Conservation (phyloP, 208 protist genomes). For the Lotmaria passim region DNA sequence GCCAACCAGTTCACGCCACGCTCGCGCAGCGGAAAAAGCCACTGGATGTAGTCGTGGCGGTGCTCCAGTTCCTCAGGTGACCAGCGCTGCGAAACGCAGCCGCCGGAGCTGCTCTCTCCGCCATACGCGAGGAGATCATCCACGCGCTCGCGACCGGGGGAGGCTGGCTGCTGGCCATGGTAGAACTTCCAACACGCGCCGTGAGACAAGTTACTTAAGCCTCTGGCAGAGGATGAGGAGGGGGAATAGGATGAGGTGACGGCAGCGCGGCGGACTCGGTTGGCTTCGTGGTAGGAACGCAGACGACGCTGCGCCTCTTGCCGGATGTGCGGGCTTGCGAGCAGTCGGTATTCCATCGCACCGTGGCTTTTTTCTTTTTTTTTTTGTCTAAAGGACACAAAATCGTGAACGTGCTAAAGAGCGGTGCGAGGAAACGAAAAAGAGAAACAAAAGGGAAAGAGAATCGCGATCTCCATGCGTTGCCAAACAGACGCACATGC, state of each 20-base stretch:
- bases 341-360: slow-evolving; percentile 4
- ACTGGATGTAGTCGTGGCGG: slow-evolving; percentile 81
- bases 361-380: background rate
- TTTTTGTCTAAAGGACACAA: too few species aligned
- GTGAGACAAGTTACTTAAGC: background rate
- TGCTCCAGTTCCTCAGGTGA: slow-evolving; percentile 49
- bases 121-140: slow-evolving; percentile 47
- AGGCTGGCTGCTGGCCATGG: slow-evolving; percentile 6
- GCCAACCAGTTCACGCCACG: slow-evolving; percentile 67
- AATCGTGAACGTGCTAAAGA: too few species aligned
- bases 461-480: too few species aligned
- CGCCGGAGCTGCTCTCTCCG: slow-evolving; percentile 1
- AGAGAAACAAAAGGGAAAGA: too few species aligned
- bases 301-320: slow-evolving; percentile 20
- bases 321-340: background rate
- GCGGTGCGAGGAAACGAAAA: background rate
- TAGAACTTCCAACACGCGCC: slow-evolving; percentile 27
- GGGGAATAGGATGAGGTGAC: too few species aligned
- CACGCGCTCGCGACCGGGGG: slow-evolving; percentile 38
- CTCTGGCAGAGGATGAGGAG: background rate
- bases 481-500: too few species aligned
- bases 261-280: background rate
- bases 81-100: background rate
- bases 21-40: slow-evolving; percentile 79
- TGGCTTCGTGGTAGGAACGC: slow-evolving; percentile 8